Base-by-base conservation (phyloP, 352 stramenopile species). In the Pythium dissimile region DNA sequence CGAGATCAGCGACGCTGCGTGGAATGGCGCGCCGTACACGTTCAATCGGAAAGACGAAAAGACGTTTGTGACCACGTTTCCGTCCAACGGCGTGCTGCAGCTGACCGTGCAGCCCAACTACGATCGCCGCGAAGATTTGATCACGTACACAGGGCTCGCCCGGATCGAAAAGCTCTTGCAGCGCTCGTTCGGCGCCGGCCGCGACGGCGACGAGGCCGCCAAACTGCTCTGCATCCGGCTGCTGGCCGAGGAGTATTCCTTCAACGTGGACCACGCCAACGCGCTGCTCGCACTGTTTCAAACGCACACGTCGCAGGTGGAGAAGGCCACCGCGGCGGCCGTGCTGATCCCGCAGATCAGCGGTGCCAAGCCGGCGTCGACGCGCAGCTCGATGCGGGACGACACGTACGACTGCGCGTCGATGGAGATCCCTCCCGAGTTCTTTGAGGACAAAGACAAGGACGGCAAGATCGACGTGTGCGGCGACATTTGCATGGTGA, bases 381-480 rank as follows among this genome's bases (percentile, higher is more conserved):
- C 61, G 28, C 16, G 41, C 59, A 54, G 7, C 27, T n/a, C n/a
- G n/a, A 9, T 54, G 21, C 45, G 51, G 6, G 67, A 82, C 23
- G 77, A 82, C 16, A 54, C 77, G 8, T 82, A 73, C 20, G 79
- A 87, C 57, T 89, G 77, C 43, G 77, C 72, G 30, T 72, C 73
- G 23, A 85, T 89, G 71, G 61, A 74, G 43, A 68, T 56, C 2
- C 79, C 79, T 1, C 56, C 72, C 6, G 69, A 87, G 51, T 91
- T 88, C 52, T 91, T 91, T 41, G 78, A 89, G 55, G 81, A 91
- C 66, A 88, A 88, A 46, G 81, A 91, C 60, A 75, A 69, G 53
- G 81, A 91, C 46, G 81, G 81, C 13, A 89, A 91, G 47, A 91
- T 91, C 41, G 81, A 91, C 41, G 79, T 87, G 7, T 91, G 81